Base-by-base conservation (phyloP, 2,329 filamentous ascomycete genomes). In the Plectosphaerella plurivora region DNA sequence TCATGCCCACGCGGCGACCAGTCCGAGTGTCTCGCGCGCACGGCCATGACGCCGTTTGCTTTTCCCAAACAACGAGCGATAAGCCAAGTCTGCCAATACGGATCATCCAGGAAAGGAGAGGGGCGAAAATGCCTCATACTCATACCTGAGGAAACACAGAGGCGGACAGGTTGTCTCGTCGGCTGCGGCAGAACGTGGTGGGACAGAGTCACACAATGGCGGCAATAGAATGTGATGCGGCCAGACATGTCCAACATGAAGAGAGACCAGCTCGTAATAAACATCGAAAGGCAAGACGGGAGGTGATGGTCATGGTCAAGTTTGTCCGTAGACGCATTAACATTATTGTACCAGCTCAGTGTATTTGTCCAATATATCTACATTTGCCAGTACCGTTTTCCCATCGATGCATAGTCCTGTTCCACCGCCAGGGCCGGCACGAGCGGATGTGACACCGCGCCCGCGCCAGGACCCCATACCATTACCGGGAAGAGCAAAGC, bases 271-370 rank as follows among this genome's bases (percentile, higher is more conserved):
- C 15, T 39, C 37, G 15, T 12, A 33, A 10, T 12, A 33, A 39
- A n/a, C 10, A n/a, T 39, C 37, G n/a, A 5, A 39, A 15, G 18
- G 18, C 10, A 7, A 18, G 10, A n/a, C n/a, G 18, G 11, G 8
- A 12, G 16, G n/a, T 16, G 18, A n/a, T 5, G 16, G 11, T 41
- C 41, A 44, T 33, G 28, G 11, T 22, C 22, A 22, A 22, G 22
- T 22, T 22, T 44, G 41, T 44, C 41, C 15, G 41, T 8, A 20
- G 41, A 49, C 35, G 47, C 47, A 49, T 49, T 49, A 49, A 37
- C 47, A 49, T 49, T 49, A 49, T 49, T 18, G 47, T 49, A 49
- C 20, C 47, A 49, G 47, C 41, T 41, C 47, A 22, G 47, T 49
- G 36, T 49, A 49, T 49, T 45, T 49, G 47, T 37, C 35, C 22